phyloP scores from a whole-genome alignment of 306 rosid species.

The Acacia crassicarpa region DNA sequence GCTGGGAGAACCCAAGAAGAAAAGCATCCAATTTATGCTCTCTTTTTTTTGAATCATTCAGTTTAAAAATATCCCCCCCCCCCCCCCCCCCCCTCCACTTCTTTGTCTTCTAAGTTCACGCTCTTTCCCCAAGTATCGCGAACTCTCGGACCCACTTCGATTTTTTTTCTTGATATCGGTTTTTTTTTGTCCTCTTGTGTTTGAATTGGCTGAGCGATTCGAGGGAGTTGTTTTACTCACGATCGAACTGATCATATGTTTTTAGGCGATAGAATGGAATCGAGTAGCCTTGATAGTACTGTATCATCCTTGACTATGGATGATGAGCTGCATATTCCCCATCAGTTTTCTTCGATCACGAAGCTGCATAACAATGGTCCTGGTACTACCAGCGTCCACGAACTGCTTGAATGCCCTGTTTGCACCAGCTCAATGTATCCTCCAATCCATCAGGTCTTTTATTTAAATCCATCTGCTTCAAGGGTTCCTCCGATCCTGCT shows the following conservation, averaged over 20 bases:
- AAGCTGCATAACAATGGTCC: conserved; percentile 44
- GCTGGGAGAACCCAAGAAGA: neutral
- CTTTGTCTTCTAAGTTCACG: neutral
- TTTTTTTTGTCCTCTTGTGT: neutral
- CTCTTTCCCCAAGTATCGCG: conserved; percentile 13
- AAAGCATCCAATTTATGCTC: neutral
- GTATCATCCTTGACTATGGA: conserved; percentile 46
- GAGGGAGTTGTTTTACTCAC: neutral
- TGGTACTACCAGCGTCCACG: conserved; percentile 49
- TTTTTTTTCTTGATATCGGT: neutral
- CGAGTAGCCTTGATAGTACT: conserved; percentile 30
- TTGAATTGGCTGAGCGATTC: neutral
- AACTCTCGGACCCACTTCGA: conserved; percentile 12
- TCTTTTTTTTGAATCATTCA: neutral
- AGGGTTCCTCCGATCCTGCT: conserved; percentile 15
- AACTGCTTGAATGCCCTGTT: conserved; percentile 73
- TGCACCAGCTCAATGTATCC: conserved; percentile 73
- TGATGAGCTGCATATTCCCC: conserved; percentile 42
- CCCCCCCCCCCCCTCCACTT: neutral
- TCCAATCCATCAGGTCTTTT: conserved; percentile 67
- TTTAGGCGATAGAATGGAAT: conserved; percentile 44
- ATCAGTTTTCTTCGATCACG: conserved; percentile 40
- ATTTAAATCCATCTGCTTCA: conserved; percentile 14
- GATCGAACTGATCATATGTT: neutral
- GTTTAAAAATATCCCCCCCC: neutral